Evolutionary conservation across 2,329 filamentous ascomycete species (phyloP), one percentile per base, ranked within the genome.

Genomic region (Fusarium falciforme): DNA sequence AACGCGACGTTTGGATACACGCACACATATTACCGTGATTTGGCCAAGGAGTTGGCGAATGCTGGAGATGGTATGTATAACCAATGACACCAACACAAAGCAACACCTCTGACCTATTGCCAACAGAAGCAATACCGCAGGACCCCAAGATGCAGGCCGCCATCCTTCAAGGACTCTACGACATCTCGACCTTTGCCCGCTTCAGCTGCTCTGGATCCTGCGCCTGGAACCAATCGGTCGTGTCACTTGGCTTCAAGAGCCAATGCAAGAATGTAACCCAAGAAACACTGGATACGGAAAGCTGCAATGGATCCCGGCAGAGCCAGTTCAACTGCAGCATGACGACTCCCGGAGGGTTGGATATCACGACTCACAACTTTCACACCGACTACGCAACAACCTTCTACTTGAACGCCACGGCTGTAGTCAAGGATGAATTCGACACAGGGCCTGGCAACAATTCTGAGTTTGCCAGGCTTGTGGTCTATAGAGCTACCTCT

Each of bases 121-220:
- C 9, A 9, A 14, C 44, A 64, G 58, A 17, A 6, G 36, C 49
- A 1, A 52, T 58, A 42, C 59, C 57, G 5, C 67, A 66, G 17
- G 62, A 66, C 38, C 35, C 69, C 10, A 25, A 14, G 16, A 67
- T 72, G 67, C 66, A 70, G 20, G 61, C 69, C 1, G 67, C 69
- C 31, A 61, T 72, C 3, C 9, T 72, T 5, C 69, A 70, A 35
- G 69, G 69, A 2, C 27, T 72, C n/a, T 72, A 70, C n/a, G 52
- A 64, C 10, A 70, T 70, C 33, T 58, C 35, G n/a, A 65, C 20
- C 6, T 35, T 42, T 12, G 49, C 59, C 2, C 44, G 31, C 22
- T 72, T 72, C 47, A 67, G 12, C 33, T 72, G 70, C 12, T 38
- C 67, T 6, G 70, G 70, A 12, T 60, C 70, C 11, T 72, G 67